Evolutionary conservation across 306 rosid species (phyloP).

Genomic region (Vicia faba): DNA sequence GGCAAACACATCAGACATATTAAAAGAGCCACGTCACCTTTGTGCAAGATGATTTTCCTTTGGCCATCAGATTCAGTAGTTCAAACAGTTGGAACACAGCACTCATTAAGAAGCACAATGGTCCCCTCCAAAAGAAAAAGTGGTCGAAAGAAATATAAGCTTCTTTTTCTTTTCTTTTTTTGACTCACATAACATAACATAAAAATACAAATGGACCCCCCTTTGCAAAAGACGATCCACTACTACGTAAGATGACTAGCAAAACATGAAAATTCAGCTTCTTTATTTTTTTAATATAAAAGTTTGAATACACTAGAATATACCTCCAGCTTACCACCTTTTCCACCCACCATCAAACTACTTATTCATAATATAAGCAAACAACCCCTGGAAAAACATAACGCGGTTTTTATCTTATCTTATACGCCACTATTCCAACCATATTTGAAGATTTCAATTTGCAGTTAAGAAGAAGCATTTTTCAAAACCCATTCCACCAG

Average conservation of each 20-base stretch:
- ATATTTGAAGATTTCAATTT: slow-evolving; percentile 11
- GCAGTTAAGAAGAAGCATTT: slow-evolving; percentile 53
- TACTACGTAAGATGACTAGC: too few species aligned
- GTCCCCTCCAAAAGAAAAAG: neutral
- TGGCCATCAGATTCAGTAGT: neutral
- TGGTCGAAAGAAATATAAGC: neutral
- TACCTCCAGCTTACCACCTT: slow-evolving; percentile 22
- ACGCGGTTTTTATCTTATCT: slow-evolving; percentile 30
- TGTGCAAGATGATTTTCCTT: neutral
- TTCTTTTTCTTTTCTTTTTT: too few species aligned
- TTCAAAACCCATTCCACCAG: slow-evolving; percentile 94
- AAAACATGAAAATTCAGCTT: slow-evolving; percentile 1
- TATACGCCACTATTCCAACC: neutral
- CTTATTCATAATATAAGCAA: slow-evolving; percentile 32
- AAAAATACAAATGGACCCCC: neutral
- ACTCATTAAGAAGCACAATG: neutral
- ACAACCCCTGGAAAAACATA: slow-evolving; percentile 36
- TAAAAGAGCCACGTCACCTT: too few species aligned
- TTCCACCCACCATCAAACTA: slow-evolving; percentile 4
- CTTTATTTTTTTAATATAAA: neutral
- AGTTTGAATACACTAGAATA: slow-evolving; percentile 29
- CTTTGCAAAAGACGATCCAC: neutral
- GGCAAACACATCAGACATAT: too few species aligned
- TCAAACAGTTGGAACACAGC: neutral
- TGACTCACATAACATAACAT: neutral